These are phyloP conservation scores for Flagelloscypha sp. DNA, from an alignment of 768 basidiomycete species.

Conservation along the genomic window DNA sequence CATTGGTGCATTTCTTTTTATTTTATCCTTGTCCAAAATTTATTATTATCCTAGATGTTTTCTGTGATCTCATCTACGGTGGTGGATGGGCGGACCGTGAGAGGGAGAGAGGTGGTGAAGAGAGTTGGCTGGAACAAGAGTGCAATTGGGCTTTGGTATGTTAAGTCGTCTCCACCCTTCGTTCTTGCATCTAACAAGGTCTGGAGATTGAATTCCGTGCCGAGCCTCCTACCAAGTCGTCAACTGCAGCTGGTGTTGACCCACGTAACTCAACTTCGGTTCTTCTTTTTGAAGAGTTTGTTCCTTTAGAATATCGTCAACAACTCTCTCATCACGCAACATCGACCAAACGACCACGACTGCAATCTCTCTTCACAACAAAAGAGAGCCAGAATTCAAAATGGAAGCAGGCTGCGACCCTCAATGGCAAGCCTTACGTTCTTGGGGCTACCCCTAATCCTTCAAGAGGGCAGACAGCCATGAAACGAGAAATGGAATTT, in stretches of 20 bases:
- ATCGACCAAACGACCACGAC: slow-evolving; percentile 42
- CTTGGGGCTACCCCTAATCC: slow-evolving; percentile 46
- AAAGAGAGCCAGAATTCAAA: slow-evolving; percentile 29
- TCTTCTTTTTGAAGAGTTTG: slow-evolving; percentile 89
- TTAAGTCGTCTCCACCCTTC: slow-evolving; percentile 20
- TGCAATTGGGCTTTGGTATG: slow-evolving; percentile 90
- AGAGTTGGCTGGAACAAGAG: slow-evolving; percentile 52
- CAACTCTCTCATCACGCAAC: slow-evolving; percentile 55
- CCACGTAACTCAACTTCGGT: slow-evolving; percentile 67
- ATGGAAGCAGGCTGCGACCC: slow-evolving; percentile 78
- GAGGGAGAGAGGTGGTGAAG: slow-evolving; percentile 27
- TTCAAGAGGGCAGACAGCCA: slow-evolving; percentile 30
- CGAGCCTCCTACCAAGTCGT: slow-evolving; percentile 11
- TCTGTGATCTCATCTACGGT: slow-evolving; percentile 74
- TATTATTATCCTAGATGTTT: no score
- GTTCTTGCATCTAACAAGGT: slow-evolving; percentile 23
- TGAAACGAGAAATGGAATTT: slow-evolving; percentile 68
- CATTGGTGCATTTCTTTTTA: no score
- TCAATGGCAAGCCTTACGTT: slow-evolving; percentile 73
- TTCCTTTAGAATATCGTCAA: slow-evolving; percentile 80
- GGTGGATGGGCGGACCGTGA: slow-evolving; percentile 82
- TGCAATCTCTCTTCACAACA: slow-evolving; percentile 60
- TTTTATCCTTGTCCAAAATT: no score
- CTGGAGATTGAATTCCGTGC: slow-evolving; percentile 3
- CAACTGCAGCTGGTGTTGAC: slow-evolving; percentile 32